Conservation (phyloP, 1,139 yeast genomes). For the Taphrina wiesneri region DNA sequence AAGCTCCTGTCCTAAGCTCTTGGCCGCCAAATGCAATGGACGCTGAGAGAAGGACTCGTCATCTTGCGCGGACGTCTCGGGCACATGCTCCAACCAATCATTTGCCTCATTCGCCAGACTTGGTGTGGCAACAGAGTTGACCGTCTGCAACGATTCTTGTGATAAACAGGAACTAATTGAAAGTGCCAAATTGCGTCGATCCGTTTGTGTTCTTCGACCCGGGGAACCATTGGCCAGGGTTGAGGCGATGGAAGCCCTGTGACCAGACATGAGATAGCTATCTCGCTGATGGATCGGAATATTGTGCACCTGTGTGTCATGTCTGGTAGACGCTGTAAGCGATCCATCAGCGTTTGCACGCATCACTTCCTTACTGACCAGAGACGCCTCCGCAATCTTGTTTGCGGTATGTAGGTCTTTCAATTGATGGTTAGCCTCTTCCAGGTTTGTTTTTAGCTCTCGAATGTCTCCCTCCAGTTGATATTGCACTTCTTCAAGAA, state of each 20-base stretch:
- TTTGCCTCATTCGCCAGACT: not conserved
- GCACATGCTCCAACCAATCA: not conserved
- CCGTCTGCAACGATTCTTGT: not conserved
- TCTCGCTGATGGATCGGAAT: not conserved
- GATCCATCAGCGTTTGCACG: not conserved
- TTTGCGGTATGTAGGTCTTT: not conserved
- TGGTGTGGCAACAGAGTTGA: conserved; percentile 11
- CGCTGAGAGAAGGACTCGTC: not conserved
- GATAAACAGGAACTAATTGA: not conserved
- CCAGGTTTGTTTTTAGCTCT: not conserved
- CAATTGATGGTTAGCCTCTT: not conserved
- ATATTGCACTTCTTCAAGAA: conserved; percentile 1
- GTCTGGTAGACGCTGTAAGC: no score
- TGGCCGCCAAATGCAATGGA: not conserved
- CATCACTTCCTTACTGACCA: not conserved
- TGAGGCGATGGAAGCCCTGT: not conserved
- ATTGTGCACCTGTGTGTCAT: not conserved
- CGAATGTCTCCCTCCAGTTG: conserved; percentile 9
- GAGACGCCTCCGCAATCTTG: not conserved
- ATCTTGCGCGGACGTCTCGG: not conserved
- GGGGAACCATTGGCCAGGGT: not conserved
- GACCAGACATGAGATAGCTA: not conserved
- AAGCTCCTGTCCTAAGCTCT: not conserved
- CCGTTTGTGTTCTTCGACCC: not conserved
- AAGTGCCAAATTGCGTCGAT: not conserved